phyloP scores from a whole-genome alignment of 208 protist genomes.

The Naegleria gruberi region DNA sequence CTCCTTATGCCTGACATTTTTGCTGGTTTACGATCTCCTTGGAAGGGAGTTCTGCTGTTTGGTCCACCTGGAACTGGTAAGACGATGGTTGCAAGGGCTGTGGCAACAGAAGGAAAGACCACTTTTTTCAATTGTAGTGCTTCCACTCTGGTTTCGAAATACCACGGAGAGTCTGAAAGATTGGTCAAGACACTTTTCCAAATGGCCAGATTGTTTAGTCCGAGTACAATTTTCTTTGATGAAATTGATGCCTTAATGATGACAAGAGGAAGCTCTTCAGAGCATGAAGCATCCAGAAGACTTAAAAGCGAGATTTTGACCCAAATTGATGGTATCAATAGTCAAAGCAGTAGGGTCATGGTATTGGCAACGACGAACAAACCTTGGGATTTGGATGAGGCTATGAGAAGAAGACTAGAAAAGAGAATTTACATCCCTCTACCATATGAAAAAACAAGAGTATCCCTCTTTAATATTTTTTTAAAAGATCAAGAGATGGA shows the following conservation, averaged over 20 bases:
- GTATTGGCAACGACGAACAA: constrained; percentile 72
- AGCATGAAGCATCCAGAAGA: constrained; percentile 68
- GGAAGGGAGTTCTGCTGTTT: constrained; percentile 71
- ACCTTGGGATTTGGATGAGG: constrained; percentile 84
- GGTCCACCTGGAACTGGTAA: constrained; percentile 77
- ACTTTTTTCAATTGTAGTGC: constrained; percentile 42
- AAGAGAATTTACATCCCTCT: constrained; percentile 86
- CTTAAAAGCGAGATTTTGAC: constrained; percentile 90
- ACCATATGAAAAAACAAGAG: constrained; percentile 46
- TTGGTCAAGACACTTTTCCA: constrained; percentile 53
- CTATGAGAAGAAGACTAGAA: constrained; percentile 68
- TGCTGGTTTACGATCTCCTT: constrained; percentile 70
- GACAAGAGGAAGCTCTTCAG: constrained; percentile 38
- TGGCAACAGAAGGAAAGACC: constrained; percentile 31
- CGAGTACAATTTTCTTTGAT: constrained; percentile 86
- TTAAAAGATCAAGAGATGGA: neutral
- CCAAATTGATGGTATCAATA: constrained; percentile 66
- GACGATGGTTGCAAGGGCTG: constrained; percentile 52
- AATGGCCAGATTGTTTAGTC: constrained; percentile 66
- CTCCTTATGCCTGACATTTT: constrained; percentile 82
- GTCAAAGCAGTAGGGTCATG: constrained; percentile 35
- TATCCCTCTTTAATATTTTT: neutral
- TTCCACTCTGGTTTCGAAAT: constrained; percentile 40
- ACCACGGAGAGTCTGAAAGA: constrained; percentile 38
- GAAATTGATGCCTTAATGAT: constrained; percentile 65